Base-by-base conservation (phyloP, 2,329 filamentous ascomycete genomes). In the Hypomyces rosellus region DNA sequence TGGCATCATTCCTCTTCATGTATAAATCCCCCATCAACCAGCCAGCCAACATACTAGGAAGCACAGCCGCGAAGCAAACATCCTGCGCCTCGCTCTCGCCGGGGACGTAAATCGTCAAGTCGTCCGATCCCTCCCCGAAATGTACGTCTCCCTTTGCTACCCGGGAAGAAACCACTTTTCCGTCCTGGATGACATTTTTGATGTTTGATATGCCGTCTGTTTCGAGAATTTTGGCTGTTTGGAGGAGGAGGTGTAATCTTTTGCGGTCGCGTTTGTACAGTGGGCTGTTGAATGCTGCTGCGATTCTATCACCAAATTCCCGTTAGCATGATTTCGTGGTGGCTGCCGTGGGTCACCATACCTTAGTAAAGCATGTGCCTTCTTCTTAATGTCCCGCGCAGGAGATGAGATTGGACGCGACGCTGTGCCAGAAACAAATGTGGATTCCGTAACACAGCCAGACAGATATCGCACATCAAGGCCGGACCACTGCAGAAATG, bases 21-120 rank as follows among this genome's bases (percentile, higher is more conserved):
- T 25, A 15, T 1, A 56, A 55, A 15, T 66, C 56, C 13, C 54
- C 61, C 66, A 71, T 69, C 39, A 72, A 58, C 66, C 67, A 71
- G 9, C 60, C 50, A 0, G 64, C 55, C 2, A 73, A 55, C 1
- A 51, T 58, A 5, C 55, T 47, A 0, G 66, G 59, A 2, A 72
- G 63, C 1, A 45, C 30, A 0, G 55, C 57, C 11, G 50, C 55
- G 52, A 66, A 69, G 46, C 59, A 63, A 5, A 61, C 54, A 5
- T 61, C 55, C 43, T 66, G 69, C 0, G 52, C 42, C 9, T 58
- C 52, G 12, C 54, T 56, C 9, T 62, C 46, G 4, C 53, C 54
- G 0, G 69, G 69, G 0, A 72, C 49, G n/a, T 65, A 71, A 0
- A 71, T 46, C 3, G 53, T 56, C 4, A 69, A 53, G 0, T 22